Evolutionary conservation across 176 grass and related monocot species (phyloP).

Genomic region (Triticum turgidum): DNA sequence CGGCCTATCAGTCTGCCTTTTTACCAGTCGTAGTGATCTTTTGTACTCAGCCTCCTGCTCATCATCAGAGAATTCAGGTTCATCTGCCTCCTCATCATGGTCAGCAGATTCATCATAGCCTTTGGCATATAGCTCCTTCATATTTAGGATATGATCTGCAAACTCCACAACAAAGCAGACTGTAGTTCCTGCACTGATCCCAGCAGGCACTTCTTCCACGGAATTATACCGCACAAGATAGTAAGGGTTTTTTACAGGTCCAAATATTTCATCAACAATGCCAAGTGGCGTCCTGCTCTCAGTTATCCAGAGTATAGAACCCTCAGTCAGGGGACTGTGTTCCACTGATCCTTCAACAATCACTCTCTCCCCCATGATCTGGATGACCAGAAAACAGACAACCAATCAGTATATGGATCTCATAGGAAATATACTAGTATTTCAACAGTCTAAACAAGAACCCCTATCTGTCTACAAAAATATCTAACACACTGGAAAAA

Average conservation of each 20-base stretch:
- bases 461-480: not conserved
- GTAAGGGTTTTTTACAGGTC: slow-evolving; percentile 88
- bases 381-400: slow-evolving; percentile 29
- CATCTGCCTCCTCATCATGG: slow-evolving; percentile 55
- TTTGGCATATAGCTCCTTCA: slow-evolving; percentile 69
- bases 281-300: slow-evolving; percentile 66
- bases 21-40: slow-evolving; percentile 44
- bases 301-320: slow-evolving; percentile 93
- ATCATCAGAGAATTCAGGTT: slow-evolving; percentile 91
- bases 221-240: slow-evolving; percentile 86
- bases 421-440: slow-evolving; percentile 5
- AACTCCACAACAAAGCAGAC: slow-evolving; percentile 79
- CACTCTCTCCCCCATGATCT: slow-evolving; percentile 79
- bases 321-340: slow-evolving; percentile 83
- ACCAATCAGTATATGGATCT: slow-evolving; percentile 19
- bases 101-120: slow-evolving; percentile 80
- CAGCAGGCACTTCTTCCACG: slow-evolving; percentile 58
- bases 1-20: slow-evolving; percentile 55
- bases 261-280: slow-evolving; percentile 87
- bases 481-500: slow-evolving; percentile 6
- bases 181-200: slow-evolving; percentile 57
- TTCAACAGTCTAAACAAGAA: not conserved
- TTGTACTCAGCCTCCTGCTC: slow-evolving; percentile 89
- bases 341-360: slow-evolving; percentile 83
- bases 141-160: slow-evolving; percentile 76